Conservation (phyloP, 345 rosid species). For the Pistacia vera region DNA sequence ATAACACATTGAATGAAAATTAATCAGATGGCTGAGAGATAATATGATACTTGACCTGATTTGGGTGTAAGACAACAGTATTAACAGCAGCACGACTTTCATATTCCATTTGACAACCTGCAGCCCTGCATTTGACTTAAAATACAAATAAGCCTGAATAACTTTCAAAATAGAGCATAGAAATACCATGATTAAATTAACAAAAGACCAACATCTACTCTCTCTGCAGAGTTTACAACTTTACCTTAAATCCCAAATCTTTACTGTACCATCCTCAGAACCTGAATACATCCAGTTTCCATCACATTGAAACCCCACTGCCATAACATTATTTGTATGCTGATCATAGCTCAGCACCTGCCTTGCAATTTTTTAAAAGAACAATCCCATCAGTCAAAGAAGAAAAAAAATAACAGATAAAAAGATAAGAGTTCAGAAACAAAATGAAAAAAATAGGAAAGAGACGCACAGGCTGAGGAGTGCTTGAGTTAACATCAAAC, state of each 20-base stretch:
- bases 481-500: constrained; percentile 78
- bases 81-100: constrained; percentile 97
- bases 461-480: constrained; percentile 69
- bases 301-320: constrained; percentile 97
- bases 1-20: not conserved
- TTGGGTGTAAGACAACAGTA: constrained; percentile 92
- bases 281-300: constrained; percentile 99
- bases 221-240: not conserved
- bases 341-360: constrained; percentile 94
- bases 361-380: not conserved
- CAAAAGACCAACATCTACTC: not conserved
- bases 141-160: constrained; percentile 14
- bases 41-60: constrained; percentile 60
- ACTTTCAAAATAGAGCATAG: not conserved
- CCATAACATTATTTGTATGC: constrained; percentile 95
- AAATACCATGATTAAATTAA: not conserved
- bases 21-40: too few species aligned
- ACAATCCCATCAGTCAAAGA: constrained; percentile 13
- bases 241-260: constrained; percentile 95
- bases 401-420: not conserved
- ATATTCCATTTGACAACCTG: constrained; percentile 95
- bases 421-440: not conserved
- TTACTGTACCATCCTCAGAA: constrained; percentile 97
- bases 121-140: constrained; percentile 67
- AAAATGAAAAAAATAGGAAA: not conserved